phyloP scores from a whole-genome alignment of 176 grass and related monocot genomes.

The Eremochloa ophiuroides region DNA sequence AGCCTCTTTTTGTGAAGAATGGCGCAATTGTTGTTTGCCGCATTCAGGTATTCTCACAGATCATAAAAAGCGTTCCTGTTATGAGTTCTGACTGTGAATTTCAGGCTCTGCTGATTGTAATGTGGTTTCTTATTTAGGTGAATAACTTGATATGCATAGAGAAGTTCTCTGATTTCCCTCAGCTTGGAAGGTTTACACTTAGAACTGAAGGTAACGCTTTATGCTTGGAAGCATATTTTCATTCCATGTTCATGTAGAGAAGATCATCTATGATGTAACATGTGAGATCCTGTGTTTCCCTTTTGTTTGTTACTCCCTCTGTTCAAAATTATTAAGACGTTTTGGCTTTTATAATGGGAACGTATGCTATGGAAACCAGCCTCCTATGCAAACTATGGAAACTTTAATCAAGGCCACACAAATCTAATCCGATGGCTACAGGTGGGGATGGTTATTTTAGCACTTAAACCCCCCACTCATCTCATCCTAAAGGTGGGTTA shows the following conservation, averaged over 20 bases:
- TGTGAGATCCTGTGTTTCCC: not conserved
- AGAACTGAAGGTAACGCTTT: conserved; percentile 71
- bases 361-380: too few relatives aligned
- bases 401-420: too few relatives aligned
- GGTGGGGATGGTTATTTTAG: too few relatives aligned
- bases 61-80: not conserved
- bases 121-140: conserved; percentile 45
- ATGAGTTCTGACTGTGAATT: not conserved
- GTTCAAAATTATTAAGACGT: not conserved
- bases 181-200: conserved; percentile 96
- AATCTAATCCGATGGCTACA: too few relatives aligned
- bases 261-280: not conserved
- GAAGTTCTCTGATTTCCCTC: conserved; percentile 73
- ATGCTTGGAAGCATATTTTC: not conserved
- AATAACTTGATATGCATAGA: conserved; percentile 93
- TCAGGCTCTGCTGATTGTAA: conserved; percentile 18
- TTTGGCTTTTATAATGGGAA: too few relatives aligned
- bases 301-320: not conserved
- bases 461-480: too few relatives aligned
- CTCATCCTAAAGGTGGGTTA: too few relatives aligned
- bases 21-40: conserved; percentile 89
- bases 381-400: too few relatives aligned
- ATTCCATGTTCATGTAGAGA: not conserved
- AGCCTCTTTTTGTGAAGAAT: conserved; percentile 97
- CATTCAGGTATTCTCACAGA: conserved; percentile 51